phyloP scores from a whole-genome alignment of 2,329 filamentous ascomycete species.

The Penicillium sp. region DNA sequence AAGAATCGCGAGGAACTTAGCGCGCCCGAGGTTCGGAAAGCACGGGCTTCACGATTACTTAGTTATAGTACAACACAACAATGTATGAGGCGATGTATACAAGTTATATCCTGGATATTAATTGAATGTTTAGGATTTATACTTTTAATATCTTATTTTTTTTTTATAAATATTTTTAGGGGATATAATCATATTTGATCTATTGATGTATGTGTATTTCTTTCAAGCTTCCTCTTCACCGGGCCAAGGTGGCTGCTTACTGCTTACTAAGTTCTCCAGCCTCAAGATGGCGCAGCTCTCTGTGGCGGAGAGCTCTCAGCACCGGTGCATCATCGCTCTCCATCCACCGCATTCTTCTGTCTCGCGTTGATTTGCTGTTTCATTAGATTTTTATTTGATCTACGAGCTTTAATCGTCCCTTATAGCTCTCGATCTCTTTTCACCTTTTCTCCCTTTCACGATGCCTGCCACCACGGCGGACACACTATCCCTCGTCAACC shows the following conservation, averaged over 20 bases:
- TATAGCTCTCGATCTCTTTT: constrained; percentile 1
- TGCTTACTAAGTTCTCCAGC: constrained; percentile 20
- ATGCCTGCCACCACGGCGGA: constrained; percentile 98
- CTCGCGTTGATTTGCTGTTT: constrained; percentile 6
- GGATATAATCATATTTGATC: no score
- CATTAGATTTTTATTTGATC: constrained; percentile 1
- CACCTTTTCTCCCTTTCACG: constrained; percentile 35
- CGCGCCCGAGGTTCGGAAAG: constrained; percentile 35
- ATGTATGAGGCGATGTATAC: neutral
- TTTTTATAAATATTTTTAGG: neutral
- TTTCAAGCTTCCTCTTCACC: neutral
- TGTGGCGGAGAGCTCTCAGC: constrained; percentile 23
- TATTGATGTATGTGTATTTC: neutral
- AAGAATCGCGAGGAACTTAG: constrained; percentile 30
- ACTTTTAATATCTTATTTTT: neutral
- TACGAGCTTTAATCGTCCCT: constrained; percentile 3
- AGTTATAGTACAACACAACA: neutral
- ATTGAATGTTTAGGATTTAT: neutral
- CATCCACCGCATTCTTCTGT: constrained; percentile 6
- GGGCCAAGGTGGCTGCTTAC: constrained; percentile 8
- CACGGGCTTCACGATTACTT: constrained; percentile 3
- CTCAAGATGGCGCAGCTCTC: constrained; percentile 14
- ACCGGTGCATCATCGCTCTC: constrained; percentile 20
- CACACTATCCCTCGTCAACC: constrained; percentile 88
- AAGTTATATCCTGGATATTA: neutral